Base-by-base conservation (phyloP, 176 grass and related monocot species). In the Phragmites australis region DNA sequence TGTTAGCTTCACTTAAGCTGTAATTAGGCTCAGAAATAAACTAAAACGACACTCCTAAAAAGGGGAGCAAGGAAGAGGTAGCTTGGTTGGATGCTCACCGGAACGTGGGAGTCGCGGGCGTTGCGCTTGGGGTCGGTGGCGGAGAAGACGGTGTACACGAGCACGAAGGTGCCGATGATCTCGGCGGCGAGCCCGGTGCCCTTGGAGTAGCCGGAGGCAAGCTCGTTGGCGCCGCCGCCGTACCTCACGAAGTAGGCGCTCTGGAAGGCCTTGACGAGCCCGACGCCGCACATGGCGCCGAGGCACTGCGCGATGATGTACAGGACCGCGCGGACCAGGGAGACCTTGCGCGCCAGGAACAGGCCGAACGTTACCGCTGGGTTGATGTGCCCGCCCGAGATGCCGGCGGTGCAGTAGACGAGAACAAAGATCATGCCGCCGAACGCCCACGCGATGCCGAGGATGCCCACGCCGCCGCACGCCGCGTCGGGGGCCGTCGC, bases 81-180 rank as follows among this genome's bases (percentile, higher is more conserved):
- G 51, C 82, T 77, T 61, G 54, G 22, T 55, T 11, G 48, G 41
- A 44, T 51, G 81, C 86, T 75, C 91, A 99, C 97, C 75, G 97
- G 96, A 34, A 99, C 84, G 80, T 99, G 96, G 0, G 96, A 99
- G 84, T 99, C 96, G 64, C 96, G 96, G 27, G 96, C 96, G 85
- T 49, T 99, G 86, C 96, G 96, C 87, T 99, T 99, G 68, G 96
- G 93, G 62, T 99, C 96, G 60, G 96, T 99, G 82, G 96, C 96
- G 57, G 96, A 93, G 96, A 99, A 99, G 89, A 99, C 96, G 66
- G 96, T 99, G 93, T 99, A 99, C 12, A 95, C 93, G 25, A 99
- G 97, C 2, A 99, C 97, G 79, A 99, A 96, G 39, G 97, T 99
- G 44, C 97, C 97, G 81, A 96, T 90, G 84, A 99, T 99, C 93